Base-by-base conservation (phyloP, 148 eudicot genomes). In the Silene latifolia region DNA sequence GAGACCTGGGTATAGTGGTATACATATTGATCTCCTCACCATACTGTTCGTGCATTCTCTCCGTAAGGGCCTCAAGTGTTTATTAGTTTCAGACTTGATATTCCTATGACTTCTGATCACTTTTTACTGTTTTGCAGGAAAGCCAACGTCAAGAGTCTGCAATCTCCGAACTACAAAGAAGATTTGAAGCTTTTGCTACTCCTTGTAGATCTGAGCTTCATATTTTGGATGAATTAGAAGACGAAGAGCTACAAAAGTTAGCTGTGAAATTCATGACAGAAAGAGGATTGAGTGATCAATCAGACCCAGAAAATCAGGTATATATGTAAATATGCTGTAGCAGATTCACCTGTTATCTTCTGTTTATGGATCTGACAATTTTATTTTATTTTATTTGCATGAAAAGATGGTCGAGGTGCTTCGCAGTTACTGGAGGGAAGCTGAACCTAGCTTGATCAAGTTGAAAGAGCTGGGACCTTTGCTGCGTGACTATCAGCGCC, bases 401-500 rank as follows among this genome's bases (percentile, higher is more conserved):
- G 60, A 66, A 19, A 75, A 90, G 96, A 87, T 81, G 54, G 77
- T 78, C 71, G 87, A 84, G 80, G 86, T 83, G 75, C 85, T 95
- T 78, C 97, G 99, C 69, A 89, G 83, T 70, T 85, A 89, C 78
- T 95, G 99, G 99, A 79, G 83, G 76, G 88, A 85, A 19, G 83
- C 84, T 76, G 75, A 79, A 19, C 82, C 94, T 42, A 67, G 70
- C 73, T 70, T 86, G 32, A 88, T 95, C 69, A 80, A 76, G 69
- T 76, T 95, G 74, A 89, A 88, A 82, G 97, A 95, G 81, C 87
- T 95, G 67, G 84, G 89, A 69, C 90, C 91, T 70, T 88, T 95
- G 82, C 97, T 95, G 58, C 92, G 87, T 77, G 99, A 95, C 81
- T 95, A 95, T 80, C 96, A 95, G 70, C 94, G 99, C 48, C 81